phyloP scores from a whole-genome alignment of 2,329 filamentous ascomycete genomes.

The Amylocarpus encephaloides region DNA sequence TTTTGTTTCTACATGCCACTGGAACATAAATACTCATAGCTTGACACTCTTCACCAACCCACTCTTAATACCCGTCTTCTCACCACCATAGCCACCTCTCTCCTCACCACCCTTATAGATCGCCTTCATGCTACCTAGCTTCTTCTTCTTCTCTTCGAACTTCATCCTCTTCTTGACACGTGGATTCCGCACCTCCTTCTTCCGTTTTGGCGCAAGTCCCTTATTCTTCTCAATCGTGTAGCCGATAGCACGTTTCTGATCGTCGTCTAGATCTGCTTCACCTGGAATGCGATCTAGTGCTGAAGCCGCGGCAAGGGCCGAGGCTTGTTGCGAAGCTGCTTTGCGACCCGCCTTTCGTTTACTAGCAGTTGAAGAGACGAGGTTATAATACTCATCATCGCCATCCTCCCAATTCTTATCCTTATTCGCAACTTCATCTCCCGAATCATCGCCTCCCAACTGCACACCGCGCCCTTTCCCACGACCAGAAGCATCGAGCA shows the following conservation, averaged over 20 bases:
- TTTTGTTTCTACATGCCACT: neutral
- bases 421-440: constrained; percentile 37
- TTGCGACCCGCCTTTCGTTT: constrained; percentile 68
- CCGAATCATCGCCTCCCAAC: constrained; percentile 48
- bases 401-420: constrained; percentile 36
- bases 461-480: constrained; percentile 50
- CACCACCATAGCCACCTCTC: constrained; percentile 80
- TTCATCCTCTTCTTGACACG: constrained; percentile 97
- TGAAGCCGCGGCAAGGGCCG: constrained; percentile 51
- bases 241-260: constrained; percentile 87
- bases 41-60: constrained; percentile 90
- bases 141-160: constrained; percentile 97
- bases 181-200: constrained; percentile 92
- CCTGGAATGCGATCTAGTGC: constrained; percentile 58
- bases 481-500: constrained; percentile 54
- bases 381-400: constrained; percentile 81
- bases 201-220: constrained; percentile 79
- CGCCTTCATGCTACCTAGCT: constrained; percentile 78
- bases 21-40: constrained; percentile 44
- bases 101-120: constrained; percentile 82
- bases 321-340: constrained; percentile 48
- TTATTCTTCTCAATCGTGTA: constrained; percentile 98
- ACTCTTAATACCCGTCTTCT: constrained; percentile 91
- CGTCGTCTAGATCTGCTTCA: constrained; percentile 60
- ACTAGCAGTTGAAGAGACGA: constrained; percentile 63